Conservation (phyloP, 2,329 filamentous ascomycete species). For the Fusarium poae region DNA sequence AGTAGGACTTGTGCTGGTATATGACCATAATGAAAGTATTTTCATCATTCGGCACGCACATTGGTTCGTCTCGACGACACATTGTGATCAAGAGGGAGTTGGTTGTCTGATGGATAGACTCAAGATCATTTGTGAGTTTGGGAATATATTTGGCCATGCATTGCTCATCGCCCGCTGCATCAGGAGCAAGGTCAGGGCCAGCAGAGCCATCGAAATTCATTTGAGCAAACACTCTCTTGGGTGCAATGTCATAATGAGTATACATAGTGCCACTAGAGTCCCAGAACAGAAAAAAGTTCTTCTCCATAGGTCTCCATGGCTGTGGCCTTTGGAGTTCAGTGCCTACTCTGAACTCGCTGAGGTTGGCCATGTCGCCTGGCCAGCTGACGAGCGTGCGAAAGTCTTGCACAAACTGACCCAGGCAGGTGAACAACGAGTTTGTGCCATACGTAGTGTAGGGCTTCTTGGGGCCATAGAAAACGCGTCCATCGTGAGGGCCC, state of each 20-base stretch:
- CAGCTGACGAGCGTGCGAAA: slow-evolving; percentile 64
- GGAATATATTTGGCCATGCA: slow-evolving; percentile 65
- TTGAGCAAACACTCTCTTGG: slow-evolving; percentile 63
- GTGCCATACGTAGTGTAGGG: slow-evolving; percentile 68
- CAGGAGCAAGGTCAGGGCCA: slow-evolving; percentile 61
- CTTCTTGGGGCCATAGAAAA: slow-evolving; percentile 65
- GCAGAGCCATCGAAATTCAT: slow-evolving; percentile 60
- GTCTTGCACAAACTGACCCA: slow-evolving; percentile 69
- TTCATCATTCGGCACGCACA: slow-evolving; percentile 56
- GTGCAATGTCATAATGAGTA: slow-evolving; percentile 66
- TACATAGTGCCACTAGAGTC: slow-evolving; percentile 61
- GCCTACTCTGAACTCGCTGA: slow-evolving; percentile 56
- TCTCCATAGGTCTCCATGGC: slow-evolving; percentile 63
- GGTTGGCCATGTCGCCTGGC: slow-evolving; percentile 47
- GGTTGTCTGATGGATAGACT: slow-evolving; percentile 70
- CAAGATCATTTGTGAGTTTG: slow-evolving; percentile 49
- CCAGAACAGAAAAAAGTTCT: slow-evolving; percentile 75
- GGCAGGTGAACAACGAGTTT: slow-evolving; percentile 66
- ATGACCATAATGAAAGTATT: slow-evolving; percentile 70
- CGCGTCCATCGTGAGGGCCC: slow-evolving; percentile 70
- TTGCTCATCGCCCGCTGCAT: slow-evolving; percentile 55
- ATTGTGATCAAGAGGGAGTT: slow-evolving; percentile 69
- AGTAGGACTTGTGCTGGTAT: slow-evolving; percentile 67
- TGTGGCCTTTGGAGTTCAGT: slow-evolving; percentile 66
- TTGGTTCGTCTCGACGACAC: slow-evolving; percentile 61